Base-by-base conservation (phyloP, 495 filamentous ascomycete species). In the Aspergillus olivimuriae region DNA sequence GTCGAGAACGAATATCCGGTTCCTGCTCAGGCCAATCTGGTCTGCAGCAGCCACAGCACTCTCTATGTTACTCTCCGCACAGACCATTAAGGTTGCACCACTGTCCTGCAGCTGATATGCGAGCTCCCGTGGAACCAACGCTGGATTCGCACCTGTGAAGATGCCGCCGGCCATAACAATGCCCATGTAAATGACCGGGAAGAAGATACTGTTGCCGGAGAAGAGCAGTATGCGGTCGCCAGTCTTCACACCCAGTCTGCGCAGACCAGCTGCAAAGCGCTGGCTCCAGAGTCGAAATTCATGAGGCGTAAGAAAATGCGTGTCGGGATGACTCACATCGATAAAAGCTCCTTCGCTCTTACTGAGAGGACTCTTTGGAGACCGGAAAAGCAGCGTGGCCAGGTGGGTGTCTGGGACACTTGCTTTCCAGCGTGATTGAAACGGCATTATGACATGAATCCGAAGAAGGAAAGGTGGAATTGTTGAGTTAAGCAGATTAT, bases 81-180 rank as follows among this genome's bases (percentile, higher is more conserved):
- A 77, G 46, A 87, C 53, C 11, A 91, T 61, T 46, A 83, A 83
- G 18, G 53, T 77, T 0, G 87, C 78, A 0, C 72, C 82, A 33
- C 73, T 82, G 61, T 90, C 82, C 30, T 76, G 66, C 31, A 94
- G 66, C 62, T 94, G 88, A 54, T 82, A 83, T 11, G 80, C 80
- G 10, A 92, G 61, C 55, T 90, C 88, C 6, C 83, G 61, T 0
- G 75, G 64, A 0, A 85, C 82, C 48, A 78, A 87, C 12, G 68
- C 73, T 1, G 87, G 87, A 49, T 90, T 90, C 4, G 86, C 86
- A 18, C 86, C 87, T 12, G 79, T 81, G 61, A 90, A 91, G 42
- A 89, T 72, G 4, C 84, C 85, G 3, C 88, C 86, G 0, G 87
- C 84, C 72, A 86, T 86, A 23, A 86, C 67, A 16, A 84, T 69